Evolutionary conservation across 345 rosid species (phyloP).

Genomic region (Laguncularia racemosa): DNA sequence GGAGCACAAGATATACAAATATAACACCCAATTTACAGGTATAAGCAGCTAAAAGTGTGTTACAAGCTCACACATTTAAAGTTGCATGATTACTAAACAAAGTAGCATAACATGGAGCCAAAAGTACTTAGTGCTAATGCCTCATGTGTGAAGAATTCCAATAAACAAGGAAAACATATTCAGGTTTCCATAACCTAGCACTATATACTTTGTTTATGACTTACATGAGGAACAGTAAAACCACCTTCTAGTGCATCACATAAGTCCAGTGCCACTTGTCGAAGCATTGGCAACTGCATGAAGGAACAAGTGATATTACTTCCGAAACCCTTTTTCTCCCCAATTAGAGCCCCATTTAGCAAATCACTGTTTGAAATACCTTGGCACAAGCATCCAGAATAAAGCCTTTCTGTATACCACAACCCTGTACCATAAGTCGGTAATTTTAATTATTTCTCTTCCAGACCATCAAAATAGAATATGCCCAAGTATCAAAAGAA

Average conservation of each 20-base stretch:
- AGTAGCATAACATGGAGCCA: no score
- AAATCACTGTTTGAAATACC: slow-evolving; percentile 23
- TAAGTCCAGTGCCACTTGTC: slow-evolving; percentile 47
- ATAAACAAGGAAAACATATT: background rate
- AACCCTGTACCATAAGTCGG: slow-evolving; percentile 35
- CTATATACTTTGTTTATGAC: background rate
- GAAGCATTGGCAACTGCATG: slow-evolving; percentile 64
- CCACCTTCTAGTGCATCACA: slow-evolving; percentile 71
- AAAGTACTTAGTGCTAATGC: no score
- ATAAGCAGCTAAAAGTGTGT: no score
- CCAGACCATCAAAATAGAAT: background rate
- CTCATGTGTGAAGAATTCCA: background rate
- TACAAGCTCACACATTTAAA: no score
- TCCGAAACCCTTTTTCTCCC: slow-evolving; percentile 1
- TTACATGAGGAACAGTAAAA: slow-evolving; percentile 59
- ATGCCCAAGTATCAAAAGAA: background rate
- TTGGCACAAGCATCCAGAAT: slow-evolving; percentile 52
- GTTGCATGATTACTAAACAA: no score
- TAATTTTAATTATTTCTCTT: background rate
- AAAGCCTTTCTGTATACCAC: slow-evolving; percentile 46
- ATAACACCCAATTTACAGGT: no score
- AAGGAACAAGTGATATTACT: slow-evolving; percentile 1
- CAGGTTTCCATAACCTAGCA: no score
- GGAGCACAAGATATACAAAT: no score
- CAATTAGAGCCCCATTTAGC: slow-evolving; percentile 1